A percentile compares a stretch with the other conserved stretches of the same genome.
Evolutionary conservation across 2,329 filamentous ascomycete genomes (phyloP).

Genomic region (Fusarium coicis): DNA sequence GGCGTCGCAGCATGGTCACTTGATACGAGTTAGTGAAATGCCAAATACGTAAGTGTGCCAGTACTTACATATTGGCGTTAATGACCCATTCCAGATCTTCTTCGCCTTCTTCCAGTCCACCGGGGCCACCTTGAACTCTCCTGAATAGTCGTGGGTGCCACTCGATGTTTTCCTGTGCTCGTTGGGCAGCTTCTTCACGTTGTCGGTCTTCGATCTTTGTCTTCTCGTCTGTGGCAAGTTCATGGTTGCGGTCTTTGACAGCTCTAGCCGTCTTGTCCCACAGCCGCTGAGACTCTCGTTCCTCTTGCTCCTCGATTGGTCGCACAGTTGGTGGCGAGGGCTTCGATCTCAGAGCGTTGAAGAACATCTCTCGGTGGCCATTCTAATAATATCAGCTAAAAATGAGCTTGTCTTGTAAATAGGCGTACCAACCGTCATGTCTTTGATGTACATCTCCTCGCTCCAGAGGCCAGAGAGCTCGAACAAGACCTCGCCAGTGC

Average conservation of each 20-base stretch:
- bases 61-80: slow-evolving; percentile 80
- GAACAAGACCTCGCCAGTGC: slow-evolving; percentile 86
- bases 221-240: slow-evolving; percentile 92
- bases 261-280: slow-evolving; percentile 87
- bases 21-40: slow-evolving; percentile 19
- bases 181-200: slow-evolving; percentile 84
- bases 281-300: slow-evolving; percentile 88
- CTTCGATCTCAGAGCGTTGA: slow-evolving; percentile 83
- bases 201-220: slow-evolving; percentile 95
- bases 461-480: slow-evolving; percentile 95
- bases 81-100: slow-evolving; percentile 97
- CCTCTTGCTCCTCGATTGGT: slow-evolving; percentile 85
- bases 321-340: slow-evolving; percentile 79
- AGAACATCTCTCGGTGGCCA: slow-evolving; percentile 88
- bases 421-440: slow-evolving; percentile 71
- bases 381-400: slow-evolving; percentile 65
- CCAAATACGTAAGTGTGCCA: not conserved
- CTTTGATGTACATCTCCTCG: slow-evolving; percentile 92
- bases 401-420: not conserved
- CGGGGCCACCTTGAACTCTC: slow-evolving; percentile 74
- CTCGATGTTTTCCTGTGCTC: slow-evolving; percentile 81
- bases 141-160: slow-evolving; percentile 93
- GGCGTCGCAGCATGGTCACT: slow-evolving; percentile 62
- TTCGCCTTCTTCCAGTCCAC: slow-evolving; percentile 80
- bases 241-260: slow-evolving; percentile 86